Base-by-base conservation (phyloP, 768 basidiomycete species). In the Lanmaoa rubissima region DNA sequence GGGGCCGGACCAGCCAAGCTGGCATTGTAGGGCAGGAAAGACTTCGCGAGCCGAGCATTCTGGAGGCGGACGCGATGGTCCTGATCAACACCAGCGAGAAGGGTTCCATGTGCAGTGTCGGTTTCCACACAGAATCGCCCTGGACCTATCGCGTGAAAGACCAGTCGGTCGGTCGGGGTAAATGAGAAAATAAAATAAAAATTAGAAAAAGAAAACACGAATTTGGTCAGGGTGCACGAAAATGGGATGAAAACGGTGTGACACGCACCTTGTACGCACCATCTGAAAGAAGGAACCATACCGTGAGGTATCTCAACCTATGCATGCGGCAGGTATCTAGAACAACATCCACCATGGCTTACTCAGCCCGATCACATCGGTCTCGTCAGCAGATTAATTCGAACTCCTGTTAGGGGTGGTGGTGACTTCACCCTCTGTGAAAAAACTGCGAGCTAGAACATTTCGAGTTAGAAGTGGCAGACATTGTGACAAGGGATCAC, bases 221-320 rank as follows among this genome's bases (percentile, higher is more conserved):
- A 10, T 5, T 10, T 44, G 40, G 19, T 38, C 14, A 38, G 17
- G 12, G 32, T 14, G 19, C 26, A 6, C 0, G 14, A 34, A 47
- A 10, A n/a, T n/a, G 17, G 44, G 2, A 24, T 40, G 19, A 16
- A 26, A 1, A 9, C 11, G 24, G n/a, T 46, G 12, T 19, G 9
- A 26, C 28, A 71, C 82, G 43, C 51, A 90, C 92, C 92, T 64
- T 98, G 95, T 1, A 71, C 82, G 43, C 50, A 90, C 93, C 92
- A 65, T 98, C 95, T 1, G 90, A 92, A 24, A 98, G 82, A 14
- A 98, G 79, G 70, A 97, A 95, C 94, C 95, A 98, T 0, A 95
- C 93, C 6, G 86, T 82, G 42, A 98, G 85, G 64, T 92, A 98
- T 61, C 81, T 28, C 5, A 4, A 28, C 28, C n/a, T n/a, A 11